Conservation (phyloP, 2,329 filamentous ascomycete species). For the Dendrostoma leiphaemia region DNA sequence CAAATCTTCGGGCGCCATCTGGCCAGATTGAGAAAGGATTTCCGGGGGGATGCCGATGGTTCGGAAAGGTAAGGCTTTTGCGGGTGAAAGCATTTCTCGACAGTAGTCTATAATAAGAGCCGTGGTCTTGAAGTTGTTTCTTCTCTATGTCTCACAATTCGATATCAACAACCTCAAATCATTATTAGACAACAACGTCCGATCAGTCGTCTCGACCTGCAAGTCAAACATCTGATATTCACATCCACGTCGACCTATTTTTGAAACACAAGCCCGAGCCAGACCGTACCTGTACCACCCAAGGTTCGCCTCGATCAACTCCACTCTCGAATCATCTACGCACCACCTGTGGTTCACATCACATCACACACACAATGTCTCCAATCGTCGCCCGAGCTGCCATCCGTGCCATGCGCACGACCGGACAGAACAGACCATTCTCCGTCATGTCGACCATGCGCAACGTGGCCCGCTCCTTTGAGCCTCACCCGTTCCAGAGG, state of each 20-base stretch:
- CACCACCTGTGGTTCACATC: constrained; percentile 14
- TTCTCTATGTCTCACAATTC: constrained; percentile 6
- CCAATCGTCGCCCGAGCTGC: constrained; percentile 34
- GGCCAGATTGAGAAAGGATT: constrained; percentile 8
- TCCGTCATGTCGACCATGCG: constrained; percentile 34
- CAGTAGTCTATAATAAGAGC: constrained; percentile 13
- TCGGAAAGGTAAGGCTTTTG: constrained; percentile 15
- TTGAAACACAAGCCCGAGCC: neutral
- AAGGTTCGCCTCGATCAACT: constrained; percentile 1
- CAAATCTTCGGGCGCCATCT: constrained; percentile 14
- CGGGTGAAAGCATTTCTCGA: constrained; percentile 5
- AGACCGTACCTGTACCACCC: constrained; percentile 8
- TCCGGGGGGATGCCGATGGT: constrained; percentile 7
- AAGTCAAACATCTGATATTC: neutral
- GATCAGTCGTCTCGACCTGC: constrained; percentile 2
- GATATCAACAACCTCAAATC: no score
- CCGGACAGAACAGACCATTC: constrained; percentile 29
- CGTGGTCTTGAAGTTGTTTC: constrained; percentile 8
- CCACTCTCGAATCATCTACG: constrained; percentile 18
- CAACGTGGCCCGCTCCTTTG: constrained; percentile 34
- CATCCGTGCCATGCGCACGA: constrained; percentile 26
- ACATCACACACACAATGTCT: constrained; percentile 26
- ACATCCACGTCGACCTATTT: constrained; percentile 1
- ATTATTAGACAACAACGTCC: constrained; percentile 6
- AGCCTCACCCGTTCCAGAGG: constrained; percentile 37